Base-by-base conservation (phyloP, 75 land plant species). In the Picea glauca region DNA sequence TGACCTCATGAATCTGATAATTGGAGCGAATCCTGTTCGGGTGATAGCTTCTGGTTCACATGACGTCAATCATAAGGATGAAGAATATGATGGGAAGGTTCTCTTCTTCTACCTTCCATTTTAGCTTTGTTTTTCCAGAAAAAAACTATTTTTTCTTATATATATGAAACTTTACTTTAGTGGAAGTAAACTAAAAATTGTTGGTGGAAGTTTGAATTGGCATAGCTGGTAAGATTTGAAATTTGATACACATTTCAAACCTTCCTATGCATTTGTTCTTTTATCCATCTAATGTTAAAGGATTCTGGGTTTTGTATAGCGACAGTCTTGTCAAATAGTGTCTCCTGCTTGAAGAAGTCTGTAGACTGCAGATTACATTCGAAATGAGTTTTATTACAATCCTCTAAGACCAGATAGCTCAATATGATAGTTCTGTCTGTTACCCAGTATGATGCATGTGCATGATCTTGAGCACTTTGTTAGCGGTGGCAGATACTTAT, bases 31-130 rank as follows among this genome's bases (percentile, higher is more conserved):
- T 68, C 99, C 99, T 65, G 90, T 98, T 33, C 91, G 94, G 58
- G 96, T 93, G 58, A 91, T 98, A 93, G 99, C 99, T 61, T 93
- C 98, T 77, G 99, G 99, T 68, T 84, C 91, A 54, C 89, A 95
- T 20, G 89, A 90, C 81, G 91, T 95, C 20, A 98, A 98, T 78
- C 99, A 98, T 85, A 86, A 93, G 78, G 96, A 98, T 79, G 99
- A 98, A 84, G 78, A 81, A 56, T 98, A 98, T 83, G 91, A 98
- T 84, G 99, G 98, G 43, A 93, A 95, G 98, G 99, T 96, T 72
- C 18, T 58, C 76, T 57, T 57, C 56, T 75, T 26, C 59, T 31
- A 26, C 35, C 31, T 75, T 56, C 46, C 26, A 54, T 75, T 75
- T 33, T 33, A 2, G 11, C 32, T 70, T 13, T 40, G 26, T 40